A percentile compares a stretch with the other conserved stretches of the same genome.
phyloP scores from a whole-genome alignment of 768 basidiomycete genomes.

The Sporobolomyces phaffii region DNA sequence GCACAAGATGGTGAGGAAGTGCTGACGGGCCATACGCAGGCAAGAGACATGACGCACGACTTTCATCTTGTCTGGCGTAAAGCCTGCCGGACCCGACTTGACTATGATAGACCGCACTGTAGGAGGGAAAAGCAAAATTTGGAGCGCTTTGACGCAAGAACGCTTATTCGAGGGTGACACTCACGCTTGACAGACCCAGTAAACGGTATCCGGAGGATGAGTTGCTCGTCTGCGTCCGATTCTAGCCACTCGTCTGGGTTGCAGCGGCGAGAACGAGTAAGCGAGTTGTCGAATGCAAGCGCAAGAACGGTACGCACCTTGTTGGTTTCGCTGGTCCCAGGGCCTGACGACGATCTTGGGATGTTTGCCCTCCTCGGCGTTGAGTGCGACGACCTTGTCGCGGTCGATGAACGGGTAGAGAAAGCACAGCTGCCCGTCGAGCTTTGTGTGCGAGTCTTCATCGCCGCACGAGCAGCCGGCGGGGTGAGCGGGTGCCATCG shows the following conservation, averaged over 20 bases:
- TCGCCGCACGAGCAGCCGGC: constrained; percentile 38
- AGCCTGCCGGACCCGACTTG: constrained; percentile 46
- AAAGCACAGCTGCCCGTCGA: constrained; percentile 43
- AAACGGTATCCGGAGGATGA: constrained; percentile 44
- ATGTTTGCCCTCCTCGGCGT: constrained; percentile 45
- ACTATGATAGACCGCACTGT: constrained; percentile 47
- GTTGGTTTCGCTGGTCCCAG: constrained; percentile 46
- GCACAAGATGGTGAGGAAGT: too few relatives aligned
- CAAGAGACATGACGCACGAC: constrained; percentile 45
- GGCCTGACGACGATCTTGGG: constrained; percentile 46
- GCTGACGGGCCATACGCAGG: too few relatives aligned
- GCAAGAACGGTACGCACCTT: constrained; percentile 25
- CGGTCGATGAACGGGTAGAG: constrained; percentile 45
- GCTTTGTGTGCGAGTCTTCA: constrained; percentile 40
- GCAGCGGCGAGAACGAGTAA: neutral
- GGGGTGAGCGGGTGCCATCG: constrained; percentile 23
- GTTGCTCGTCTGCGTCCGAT: constrained; percentile 47
- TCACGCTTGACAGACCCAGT: constrained; percentile 26
- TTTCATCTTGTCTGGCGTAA: constrained; percentile 44
- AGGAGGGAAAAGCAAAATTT: neutral
- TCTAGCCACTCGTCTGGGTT: constrained; percentile 44
- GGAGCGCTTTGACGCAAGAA: too few relatives aligned
- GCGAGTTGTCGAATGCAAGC: too few relatives aligned
- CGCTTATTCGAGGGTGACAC: constrained; percentile 42
- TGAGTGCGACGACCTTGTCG: constrained; percentile 45